phyloP scores from a whole-genome alignment of 768 basidiomycete species.

The Pholiota molesta region DNA sequence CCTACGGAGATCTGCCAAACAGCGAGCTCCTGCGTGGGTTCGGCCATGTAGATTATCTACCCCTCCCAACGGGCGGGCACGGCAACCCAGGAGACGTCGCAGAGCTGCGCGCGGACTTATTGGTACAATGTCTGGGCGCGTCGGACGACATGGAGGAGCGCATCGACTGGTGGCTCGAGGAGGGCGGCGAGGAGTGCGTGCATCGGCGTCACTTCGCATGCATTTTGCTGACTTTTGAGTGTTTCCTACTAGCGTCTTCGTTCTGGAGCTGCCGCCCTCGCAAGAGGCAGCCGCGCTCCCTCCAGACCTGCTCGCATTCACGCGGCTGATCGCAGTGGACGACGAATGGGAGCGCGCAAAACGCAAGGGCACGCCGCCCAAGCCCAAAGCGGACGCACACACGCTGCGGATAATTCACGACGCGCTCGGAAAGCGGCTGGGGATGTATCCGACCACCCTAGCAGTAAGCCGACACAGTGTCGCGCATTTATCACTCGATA shows the following conservation, averaged over 20 bases:
- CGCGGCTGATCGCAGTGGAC: conserved; percentile 55
- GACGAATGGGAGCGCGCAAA: conserved; percentile 63
- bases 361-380: conserved; percentile 73
- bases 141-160: conserved; percentile 48
- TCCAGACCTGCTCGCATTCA: conserved; percentile 61
- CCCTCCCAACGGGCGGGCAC: conserved; percentile 44
- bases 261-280: conserved; percentile 41
- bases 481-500: background rate
- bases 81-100: conserved; percentile 85
- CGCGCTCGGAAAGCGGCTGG: conserved; percentile 53
- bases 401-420: conserved; percentile 49
- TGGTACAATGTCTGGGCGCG: conserved; percentile 43
- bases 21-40: conserved; percentile 92
- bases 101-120: conserved; percentile 74
- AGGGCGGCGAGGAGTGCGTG: conserved; percentile 86
- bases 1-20: conserved; percentile 93
- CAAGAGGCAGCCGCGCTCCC: conserved; percentile 41
- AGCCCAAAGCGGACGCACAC: conserved; percentile 57
- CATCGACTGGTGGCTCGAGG: conserved; percentile 94
- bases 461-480: background rate
- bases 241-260: conserved; percentile 48
- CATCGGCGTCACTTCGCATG: background rate
- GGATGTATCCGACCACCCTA: conserved; percentile 58
- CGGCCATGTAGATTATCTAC: conserved; percentile 86
- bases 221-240: background rate